Evolutionary conservation across 2,329 filamentous ascomycete genomes (phyloP), one percentile per base, ranked within the genome.

Genomic region (Aspergillus ochraceoroseus): DNA sequence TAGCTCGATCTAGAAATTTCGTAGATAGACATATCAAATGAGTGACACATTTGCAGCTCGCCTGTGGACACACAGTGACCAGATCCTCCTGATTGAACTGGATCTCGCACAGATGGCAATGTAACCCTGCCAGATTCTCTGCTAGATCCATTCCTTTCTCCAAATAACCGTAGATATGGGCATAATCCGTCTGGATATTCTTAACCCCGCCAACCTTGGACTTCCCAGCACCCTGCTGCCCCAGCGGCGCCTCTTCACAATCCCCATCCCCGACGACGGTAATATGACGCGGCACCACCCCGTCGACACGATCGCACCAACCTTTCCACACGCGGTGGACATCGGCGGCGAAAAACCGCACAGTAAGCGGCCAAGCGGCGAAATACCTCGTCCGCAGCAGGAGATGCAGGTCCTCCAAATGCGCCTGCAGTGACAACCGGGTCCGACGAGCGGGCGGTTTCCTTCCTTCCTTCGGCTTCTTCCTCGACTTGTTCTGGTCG

Each of bases 361-460:
- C 60, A 38, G 77, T 77, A 38, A 98, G 70, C 13, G 90, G 90
- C 90, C 88, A 95, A 31, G 80, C 72, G 11, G 72, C 70, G 59
- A 96, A 96, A 61, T 86, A 92, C 2, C 79, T 75, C 2, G 88
- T 85, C 0, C 83, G 76, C 1, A 94, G 73, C 0, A 98, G 72
- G 2, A 92, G 70, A 59, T 95, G 85, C 17, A 96, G 64, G 54
- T 94, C 92, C 2, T 83, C 82, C 18, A 96, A 62, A 26, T 87
- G 74, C 3, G 84, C 84, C 15, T 69, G 74, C 30, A 95, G 61
- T 11, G 74, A 83, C 19, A 74, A 70, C 2, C 67, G 63, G 5
- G 83, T 80, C 19, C 78, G 71, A 26, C 44, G 39, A 41, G 45
- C 41, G 90, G 96, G 84, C 92, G 73, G 60, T 59, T 73, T 92